A percentile compares a stretch with the other conserved stretches of the same genome.
These are phyloP conservation scores for Cokeromyces recurvatus DNA, from an alignment of 371 early-diverging fungal species.

Conservation along the genomic window DNA sequence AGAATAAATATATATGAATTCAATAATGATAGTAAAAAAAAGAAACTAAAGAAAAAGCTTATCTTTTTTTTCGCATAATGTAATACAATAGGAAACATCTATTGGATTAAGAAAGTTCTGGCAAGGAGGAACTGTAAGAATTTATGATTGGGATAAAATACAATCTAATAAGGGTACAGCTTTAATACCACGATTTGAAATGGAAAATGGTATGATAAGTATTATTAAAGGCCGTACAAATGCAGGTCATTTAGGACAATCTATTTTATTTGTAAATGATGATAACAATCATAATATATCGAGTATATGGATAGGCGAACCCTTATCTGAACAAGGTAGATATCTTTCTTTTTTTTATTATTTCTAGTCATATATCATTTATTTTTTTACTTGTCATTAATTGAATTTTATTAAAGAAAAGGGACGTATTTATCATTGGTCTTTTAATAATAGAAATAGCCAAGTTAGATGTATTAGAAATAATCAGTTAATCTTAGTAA, in stretches of 20 bases:
- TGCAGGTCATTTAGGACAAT: constrained; percentile 42
- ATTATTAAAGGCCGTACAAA: constrained; percentile 25
- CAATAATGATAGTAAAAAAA: too few species aligned
- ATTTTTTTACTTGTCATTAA: neutral
- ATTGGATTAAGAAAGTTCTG: constrained; percentile 22
- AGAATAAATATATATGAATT: neutral
- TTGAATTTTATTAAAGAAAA: too few species aligned
- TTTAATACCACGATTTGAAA: too few species aligned
- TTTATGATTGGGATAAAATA: constrained; percentile 21
- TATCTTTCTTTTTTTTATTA: too few species aligned
- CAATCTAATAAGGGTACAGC: neutral
- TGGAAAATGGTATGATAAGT: constrained; percentile 15
- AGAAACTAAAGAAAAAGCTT: too few species aligned
- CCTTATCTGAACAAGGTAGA: constrained; percentile 40
- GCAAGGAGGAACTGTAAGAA: constrained; percentile 42
- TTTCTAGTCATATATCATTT: neutral
- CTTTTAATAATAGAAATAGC: neutral
- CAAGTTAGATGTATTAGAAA: constrained; percentile 21
- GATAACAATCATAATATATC: too few species aligned
- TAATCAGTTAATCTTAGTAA: constrained; percentile 5
- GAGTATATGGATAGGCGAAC: constrained; percentile 45
- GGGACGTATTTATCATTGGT: constrained; percentile 35
- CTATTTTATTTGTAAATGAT: constrained; percentile 19
- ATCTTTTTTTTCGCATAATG: too few species aligned
- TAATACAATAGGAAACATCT: constrained; percentile 11